Evolutionary conservation across 2,329 filamentous ascomycete species (phyloP), one percentile per base, ranked within the genome.

Genomic region (Fusarium robinianum): DNA sequence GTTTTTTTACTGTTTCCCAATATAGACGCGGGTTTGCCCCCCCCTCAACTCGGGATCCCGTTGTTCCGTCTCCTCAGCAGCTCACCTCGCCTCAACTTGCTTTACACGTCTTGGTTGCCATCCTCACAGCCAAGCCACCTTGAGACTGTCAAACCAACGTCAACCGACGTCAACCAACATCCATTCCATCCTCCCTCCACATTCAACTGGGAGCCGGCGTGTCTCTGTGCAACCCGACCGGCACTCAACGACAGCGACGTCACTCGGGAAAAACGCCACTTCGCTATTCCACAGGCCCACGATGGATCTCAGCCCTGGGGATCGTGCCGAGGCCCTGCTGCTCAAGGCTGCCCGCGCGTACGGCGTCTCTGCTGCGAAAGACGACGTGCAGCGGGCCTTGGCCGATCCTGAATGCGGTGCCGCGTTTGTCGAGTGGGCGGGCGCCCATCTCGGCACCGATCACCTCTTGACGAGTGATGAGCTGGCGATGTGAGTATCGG

Each of bases 381-480:
- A 75, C 41, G 65, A 68, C 23, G 60, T 77, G 26, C 65, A 65
- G 37, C 57, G 59, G 10, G 69, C 66, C 24, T 58, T 76, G 24
- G 47, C 60, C 9, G 67, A 74, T 40, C 53, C 57, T 2, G 53
- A 67, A 7, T 58, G 65, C 23, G 69, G 67, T 21, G 55, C 65
- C 4, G 60, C 63, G 5, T 65, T 78, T 31, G 61, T 64, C 3
- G 71, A 71, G 31, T 83, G 80, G 80, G 73, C 73, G 11, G 61
- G 67, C 18, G 60, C 69, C 51, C 75, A 79, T 57, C 66, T 83
- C 22, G 64, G 63, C 9, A 58, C 66, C 3, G 77, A 81, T 49
- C 79, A 76, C 17, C 68, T 83, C 9, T 65, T 83, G 26, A 76
- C 74, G 29, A 68, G 66, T 41, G 75, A 81, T 56, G 80, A 83